Percentiles rank a stretch among this genome's conserved stretches.
phyloP scores from a whole-genome alignment of 768 basidiomycete genomes.

The Macrolepiota dolichaula region DNA sequence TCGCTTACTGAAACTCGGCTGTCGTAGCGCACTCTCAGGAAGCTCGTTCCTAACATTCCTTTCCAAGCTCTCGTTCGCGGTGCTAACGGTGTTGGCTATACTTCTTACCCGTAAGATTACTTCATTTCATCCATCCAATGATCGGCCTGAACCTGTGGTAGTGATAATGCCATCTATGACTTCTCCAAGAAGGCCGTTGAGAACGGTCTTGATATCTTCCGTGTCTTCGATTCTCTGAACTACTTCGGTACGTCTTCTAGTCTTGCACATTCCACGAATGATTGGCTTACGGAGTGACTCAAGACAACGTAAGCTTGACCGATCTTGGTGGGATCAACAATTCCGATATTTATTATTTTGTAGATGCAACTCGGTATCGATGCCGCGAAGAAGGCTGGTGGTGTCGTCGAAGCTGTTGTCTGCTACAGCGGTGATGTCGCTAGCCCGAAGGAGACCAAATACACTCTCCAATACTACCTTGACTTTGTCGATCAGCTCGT shows the following conservation, averaged over 20 bases:
- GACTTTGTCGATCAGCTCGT: slow-evolving; percentile 94
- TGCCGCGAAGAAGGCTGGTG: slow-evolving; percentile 98
- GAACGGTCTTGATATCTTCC: slow-evolving; percentile 99
- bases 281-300: neutral
- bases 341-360: neutral
- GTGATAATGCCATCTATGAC: slow-evolving; percentile 98
- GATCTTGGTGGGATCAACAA: neutral
- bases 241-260: slow-evolving; percentile 73
- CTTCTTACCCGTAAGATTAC: slow-evolving; percentile 84
- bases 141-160: slow-evolving; percentile 24
- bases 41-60: slow-evolving; percentile 97
- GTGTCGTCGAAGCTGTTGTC: slow-evolving; percentile 95
- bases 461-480: slow-evolving; percentile 96
- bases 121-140: neutral
- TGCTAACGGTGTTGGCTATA: slow-evolving; percentile 98
- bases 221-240: slow-evolving; percentile 98
- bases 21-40: slow-evolving; percentile 80
- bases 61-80: slow-evolving; percentile 98
- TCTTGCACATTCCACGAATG: slow-evolving; percentile 1
- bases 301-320: slow-evolving; percentile 64
- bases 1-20: slow-evolving; percentile 13
- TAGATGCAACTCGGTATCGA: slow-evolving; percentile 98
- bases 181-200: slow-evolving; percentile 99
- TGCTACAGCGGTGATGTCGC: slow-evolving; percentile 99
- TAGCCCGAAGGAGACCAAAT: slow-evolving; percentile 92